These are phyloP conservation scores for Fusarium hainanense DNA, from an alignment of 2,329 filamentous ascomycete genomes.

Conservation along the genomic window DNA sequence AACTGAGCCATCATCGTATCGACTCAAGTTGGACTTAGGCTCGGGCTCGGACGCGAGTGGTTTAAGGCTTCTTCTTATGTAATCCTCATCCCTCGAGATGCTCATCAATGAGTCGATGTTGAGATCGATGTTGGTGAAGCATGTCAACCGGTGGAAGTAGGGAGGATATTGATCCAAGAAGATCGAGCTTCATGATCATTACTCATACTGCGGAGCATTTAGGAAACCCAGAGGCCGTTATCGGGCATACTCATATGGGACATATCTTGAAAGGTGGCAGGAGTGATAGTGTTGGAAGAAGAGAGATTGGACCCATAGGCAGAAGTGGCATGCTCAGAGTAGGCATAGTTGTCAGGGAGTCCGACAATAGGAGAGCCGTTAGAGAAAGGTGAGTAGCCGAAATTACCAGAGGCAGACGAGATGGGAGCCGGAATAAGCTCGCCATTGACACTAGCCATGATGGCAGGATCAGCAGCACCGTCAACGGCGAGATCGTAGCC, in stretches of 20 bases:
- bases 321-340: slow-evolving; percentile 42
- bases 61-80: slow-evolving; percentile 35
- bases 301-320: slow-evolving; percentile 44
- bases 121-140: slow-evolving; percentile 8
- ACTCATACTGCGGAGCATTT: slow-evolving; percentile 9
- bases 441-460: slow-evolving; percentile 35
- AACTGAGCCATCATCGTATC: slow-evolving; percentile 22
- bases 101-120: slow-evolving; percentile 7
- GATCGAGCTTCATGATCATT: slow-evolving; percentile 12
- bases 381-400: slow-evolving; percentile 38
- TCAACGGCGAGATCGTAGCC: slow-evolving; percentile 42
- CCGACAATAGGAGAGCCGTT: slow-evolving; percentile 40
- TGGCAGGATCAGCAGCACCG: slow-evolving; percentile 25
- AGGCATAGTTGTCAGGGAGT: slow-evolving; percentile 43
- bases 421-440: slow-evolving; percentile 41
- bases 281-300: slow-evolving; percentile 47
- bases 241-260: slow-evolving; percentile 40
- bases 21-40: slow-evolving; percentile 15
- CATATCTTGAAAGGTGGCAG: slow-evolving; percentile 43
- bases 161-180: slow-evolving; percentile 26
- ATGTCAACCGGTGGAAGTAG: slow-evolving; percentile 34
- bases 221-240: slow-evolving; percentile 36
- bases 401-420: slow-evolving; percentile 42
- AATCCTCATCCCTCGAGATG: slow-evolving; percentile 37
- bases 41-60: slow-evolving; percentile 27